Evolutionary conservation across 495 filamentous ascomycete species (phyloP), one percentile per base, ranked within the genome.

Genomic region (Copromyces sp.): DNA sequence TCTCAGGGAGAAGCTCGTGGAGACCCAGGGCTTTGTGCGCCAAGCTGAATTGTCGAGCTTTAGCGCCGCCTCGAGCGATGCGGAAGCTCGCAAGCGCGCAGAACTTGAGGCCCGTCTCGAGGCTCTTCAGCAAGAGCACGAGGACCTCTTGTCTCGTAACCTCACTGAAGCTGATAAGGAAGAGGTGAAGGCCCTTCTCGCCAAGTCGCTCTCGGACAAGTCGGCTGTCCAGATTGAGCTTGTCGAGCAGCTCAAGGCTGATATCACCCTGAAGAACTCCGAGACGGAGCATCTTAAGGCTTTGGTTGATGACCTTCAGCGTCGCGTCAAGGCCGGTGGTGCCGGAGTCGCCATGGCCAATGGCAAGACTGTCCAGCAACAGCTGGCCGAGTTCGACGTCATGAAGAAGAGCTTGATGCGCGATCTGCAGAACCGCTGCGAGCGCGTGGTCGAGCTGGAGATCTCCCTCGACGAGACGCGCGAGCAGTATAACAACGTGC

Each of bases 391-490:
- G 77, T 99, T 99, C 75, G 95, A 99, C 83, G 91, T 91, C 42
- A 99, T 99, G 95, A 99, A 99, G 88, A 99, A 99, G 88, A 95
- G 92, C 61, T 85, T 99, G 74, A 99, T 99, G 95, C 92, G 95
- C 72, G 95, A 99, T 83, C 85, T 99, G 70, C 95, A 99, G 83
- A 99, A 99, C 84, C 89, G 95, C 59, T 99, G 95, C 82, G 95
- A 99, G 84, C 89, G 95, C 75, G 94, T 99, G 59, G 95, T 99
- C 37, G 95, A 99, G 83, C 89, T 99, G 39, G 95, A 99, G 79
- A 98, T 99, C 76, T 95, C 92, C 35, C 85, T 99, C 39, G 95
- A 99, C 78, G 94, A 97, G 83, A 97, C 95, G 5, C 90, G 95
- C 68, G 96, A 99, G 83, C 95, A 98, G 82, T 99, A 99, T 82